These are phyloP conservation scores for Umbelopsis vinacea DNA, from an alignment of 192 early-diverging fungal genomes.

Conservation along the genomic window DNA sequence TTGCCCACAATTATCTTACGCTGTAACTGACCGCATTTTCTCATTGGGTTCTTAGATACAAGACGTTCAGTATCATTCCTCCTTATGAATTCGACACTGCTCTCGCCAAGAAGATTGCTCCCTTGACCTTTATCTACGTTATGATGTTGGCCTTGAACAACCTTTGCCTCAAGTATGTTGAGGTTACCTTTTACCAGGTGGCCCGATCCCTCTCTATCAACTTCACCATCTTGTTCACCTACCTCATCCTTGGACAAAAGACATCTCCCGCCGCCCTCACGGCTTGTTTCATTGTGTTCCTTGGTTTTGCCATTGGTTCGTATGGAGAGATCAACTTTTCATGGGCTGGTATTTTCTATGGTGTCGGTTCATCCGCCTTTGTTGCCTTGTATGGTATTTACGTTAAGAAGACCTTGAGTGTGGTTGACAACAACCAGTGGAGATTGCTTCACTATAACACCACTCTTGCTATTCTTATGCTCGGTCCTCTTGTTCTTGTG, in stretches of 20 bases:
- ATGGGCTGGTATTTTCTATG: conserved; percentile 62
- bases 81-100: conserved; percentile 63
- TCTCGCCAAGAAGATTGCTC: conserved; percentile 57
- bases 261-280: conserved; percentile 59
- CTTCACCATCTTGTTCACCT: conserved; percentile 71
- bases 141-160: conserved; percentile 72
- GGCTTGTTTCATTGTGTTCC: conserved; percentile 62
- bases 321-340: conserved; percentile 73
- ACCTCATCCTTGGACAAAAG: conserved; percentile 54
- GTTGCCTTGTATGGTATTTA: conserved; percentile 73
- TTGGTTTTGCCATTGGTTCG: conserved; percentile 67
- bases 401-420: conserved; percentile 64
- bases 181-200: conserved; percentile 74
- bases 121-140: conserved; percentile 68
- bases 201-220: conserved; percentile 69
- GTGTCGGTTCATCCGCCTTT: conserved; percentile 67
- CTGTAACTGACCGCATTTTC: too few relatives aligned
- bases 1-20: too few relatives aligned
- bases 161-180: conserved; percentile 64
- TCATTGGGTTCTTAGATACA: conserved; percentile 47
- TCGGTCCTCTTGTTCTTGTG: conserved; percentile 59
- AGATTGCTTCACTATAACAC: conserved; percentile 70
- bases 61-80: conserved; percentile 60
- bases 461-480: conserved; percentile 61
- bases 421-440: conserved; percentile 72